These are phyloP conservation scores for Phytopythium ostracodes DNA, from an alignment of 352 stramenopile species.

Conservation along the genomic window DNA sequence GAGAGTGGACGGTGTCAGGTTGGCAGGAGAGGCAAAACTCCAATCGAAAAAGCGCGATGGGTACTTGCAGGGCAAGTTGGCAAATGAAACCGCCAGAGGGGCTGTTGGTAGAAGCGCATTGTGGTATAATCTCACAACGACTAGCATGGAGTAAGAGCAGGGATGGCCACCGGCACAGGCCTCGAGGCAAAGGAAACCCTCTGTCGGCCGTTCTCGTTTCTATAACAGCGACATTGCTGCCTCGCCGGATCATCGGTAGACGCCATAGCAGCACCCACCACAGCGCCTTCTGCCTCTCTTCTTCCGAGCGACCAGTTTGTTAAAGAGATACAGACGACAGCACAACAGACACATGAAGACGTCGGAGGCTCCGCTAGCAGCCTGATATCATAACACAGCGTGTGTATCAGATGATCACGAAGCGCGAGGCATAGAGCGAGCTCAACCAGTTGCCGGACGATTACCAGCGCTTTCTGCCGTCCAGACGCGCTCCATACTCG, in stretches of 20 bases:
- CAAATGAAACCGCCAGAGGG: neutral
- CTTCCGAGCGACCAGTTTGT: neutral
- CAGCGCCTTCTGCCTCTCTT: neutral
- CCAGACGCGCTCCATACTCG: neutral
- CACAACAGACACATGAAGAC: neutral
- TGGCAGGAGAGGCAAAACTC: neutral
- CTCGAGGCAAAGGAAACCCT: neutral
- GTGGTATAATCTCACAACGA: neutral
- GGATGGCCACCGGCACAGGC: neutral
- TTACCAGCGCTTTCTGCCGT: neutral
- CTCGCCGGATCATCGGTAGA: neutral
- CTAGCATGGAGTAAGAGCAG: neutral
- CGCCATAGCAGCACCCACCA: neutral
- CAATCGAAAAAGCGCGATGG: neutral
- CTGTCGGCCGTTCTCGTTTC: neutral
- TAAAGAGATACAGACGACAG: neutral
- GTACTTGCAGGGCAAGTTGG: slow-evolving; percentile 5
- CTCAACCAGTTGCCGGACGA: neutral
- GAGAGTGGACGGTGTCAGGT: too few species aligned
- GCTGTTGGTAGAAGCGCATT: too few species aligned
- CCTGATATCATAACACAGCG: neutral
- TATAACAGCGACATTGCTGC: neutral
- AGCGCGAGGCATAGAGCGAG: neutral
- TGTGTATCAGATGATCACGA: too few species aligned
- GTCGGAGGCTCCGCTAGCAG: neutral